Evolutionary conservation across 2,329 filamentous ascomycete species (phyloP), one percentile per base, ranked within the genome.

Genomic region (Aspergillus versicolor): DNA sequence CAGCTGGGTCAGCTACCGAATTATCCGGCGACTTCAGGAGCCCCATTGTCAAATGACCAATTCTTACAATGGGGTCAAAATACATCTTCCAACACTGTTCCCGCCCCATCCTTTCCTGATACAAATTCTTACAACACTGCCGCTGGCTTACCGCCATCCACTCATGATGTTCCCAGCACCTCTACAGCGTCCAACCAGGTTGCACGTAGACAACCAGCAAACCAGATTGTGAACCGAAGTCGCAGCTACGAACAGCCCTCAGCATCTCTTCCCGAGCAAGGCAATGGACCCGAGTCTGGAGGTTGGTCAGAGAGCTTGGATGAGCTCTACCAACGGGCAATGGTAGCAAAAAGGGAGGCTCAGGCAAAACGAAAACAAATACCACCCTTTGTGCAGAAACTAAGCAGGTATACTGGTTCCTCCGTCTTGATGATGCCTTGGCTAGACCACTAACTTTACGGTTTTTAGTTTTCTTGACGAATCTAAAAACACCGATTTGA

Each of bases 351-450:
- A 79, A 86, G 88, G 70, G 94, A 97, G 57, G 88, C 92, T 0
- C 89, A 92, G 71, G 84, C 88, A 15, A 97, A 96, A 75, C 83
- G 92, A 67, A 97, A 97, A 75, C 90, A 95, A 69, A 97, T 99
- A 11, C 93, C 94, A 1, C 93, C 94, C 0, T 99, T 99, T 79
- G 92, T 99, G 43, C 92, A 97, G 74, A 99, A 99, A 72, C 78
- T 99, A 54, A 96, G 92, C 86, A 97, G 93, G 93, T 95, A 79
- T 77, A 84, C 38, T 41, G 24, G 21, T n/a, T 7, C 34, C 1
- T 13, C 24, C n/a, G 21, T n/a, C 24, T 34, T 9, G 5, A 32
- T 7, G 9, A 13, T 37, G 22, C 24, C 19, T 6, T 19, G 32
- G 17, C 37, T 40, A 6, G 34, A 57, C 22, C 15, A 52, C 60